Evolutionary conservation across 257 asterid genomes (phyloP), one percentile per base, ranked within the genome.

Genomic region (Nicotiana attenuata): DNA sequence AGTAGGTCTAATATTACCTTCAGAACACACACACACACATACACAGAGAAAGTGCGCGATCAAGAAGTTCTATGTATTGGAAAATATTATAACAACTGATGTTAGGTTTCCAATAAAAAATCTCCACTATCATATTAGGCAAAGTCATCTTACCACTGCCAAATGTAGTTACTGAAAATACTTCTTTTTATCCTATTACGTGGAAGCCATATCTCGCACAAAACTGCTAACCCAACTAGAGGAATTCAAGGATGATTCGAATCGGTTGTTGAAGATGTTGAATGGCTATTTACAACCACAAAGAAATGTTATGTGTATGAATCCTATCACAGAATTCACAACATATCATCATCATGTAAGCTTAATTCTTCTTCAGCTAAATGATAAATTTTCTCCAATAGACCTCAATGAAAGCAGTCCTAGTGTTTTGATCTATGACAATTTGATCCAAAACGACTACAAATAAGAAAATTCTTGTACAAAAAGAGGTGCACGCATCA

Each of bases 161-260:
- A 88, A 60, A 64, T 79, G 65, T 85, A 87, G 64, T 77, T 90
- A 80, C 80, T 78, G 10, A 38, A 65, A 77, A 81, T 71, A 81
- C 88, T 88, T 77, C 84, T 82, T 75, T 87, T 88, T 83, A 85
- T 82, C 86, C 85, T 88, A 76, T 78, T 89, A 83, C 91, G 67
- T 22, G 94, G 93, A 85, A 94, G 92, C 98, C 97, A 91, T 87
- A 94, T 89, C 89, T 92, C 98, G 87, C 95, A 92, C 88, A 94
- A 77, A 65, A 94, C 95, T 0, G 94, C 97, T 52, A 85, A 33
- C 17, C 35, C 53, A 17, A 2, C 41, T 33, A 13, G 14, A 7
- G 22, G 53, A 67, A 35, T 31, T 52, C 29, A 67, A 35, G 28
- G 28, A 67, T 19, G 10, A 67, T 22, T 56, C 9, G 5, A 66